Evolutionary conservation across 352 stramenopile species (phyloP).

Genomic region (Blastocystis sp.): DNA sequence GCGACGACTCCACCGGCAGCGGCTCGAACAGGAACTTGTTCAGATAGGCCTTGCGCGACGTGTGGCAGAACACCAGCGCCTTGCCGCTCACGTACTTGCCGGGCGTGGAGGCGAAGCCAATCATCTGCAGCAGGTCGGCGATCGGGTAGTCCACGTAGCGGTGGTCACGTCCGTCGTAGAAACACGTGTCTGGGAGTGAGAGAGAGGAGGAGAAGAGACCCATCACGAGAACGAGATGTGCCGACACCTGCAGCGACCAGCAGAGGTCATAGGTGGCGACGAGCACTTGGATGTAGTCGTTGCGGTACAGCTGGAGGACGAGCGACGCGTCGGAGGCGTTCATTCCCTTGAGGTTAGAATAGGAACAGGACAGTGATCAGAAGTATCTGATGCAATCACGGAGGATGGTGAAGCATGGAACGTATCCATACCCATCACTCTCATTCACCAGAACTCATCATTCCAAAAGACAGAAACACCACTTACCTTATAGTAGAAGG

Average conservation of each 20-base stretch:
- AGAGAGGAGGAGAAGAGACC: slow-evolving; percentile 60
- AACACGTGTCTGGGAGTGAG: slow-evolving; percentile 68
- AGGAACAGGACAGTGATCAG: background rate
- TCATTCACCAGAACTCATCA: background rate
- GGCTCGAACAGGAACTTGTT: slow-evolving; percentile 97
- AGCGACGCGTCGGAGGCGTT: slow-evolving; percentile 73
- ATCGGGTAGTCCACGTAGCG: slow-evolving; percentile 92
- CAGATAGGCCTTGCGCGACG: slow-evolving; percentile 91
- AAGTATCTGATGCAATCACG: slow-evolving; percentile 40
- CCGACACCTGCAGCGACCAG: slow-evolving; percentile 73
- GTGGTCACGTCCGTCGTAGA: slow-evolving; percentile 86
- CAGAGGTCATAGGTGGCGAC: slow-evolving; percentile 83
- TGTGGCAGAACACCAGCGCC: slow-evolving; percentile 87
- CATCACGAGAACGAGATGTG: slow-evolving; percentile 91
- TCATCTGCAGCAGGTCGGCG: slow-evolving; percentile 93
- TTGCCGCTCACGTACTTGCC: slow-evolving; percentile 67
- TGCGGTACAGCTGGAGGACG: slow-evolving; percentile 76
- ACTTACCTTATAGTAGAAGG: slow-evolving; percentile 74
- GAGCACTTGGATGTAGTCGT: slow-evolving; percentile 77
- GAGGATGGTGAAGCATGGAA: no score
- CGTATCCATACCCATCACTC: no score
- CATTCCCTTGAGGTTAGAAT: slow-evolving; percentile 68
- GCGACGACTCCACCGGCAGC: slow-evolving; percentile 92
- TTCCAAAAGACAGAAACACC: background rate
- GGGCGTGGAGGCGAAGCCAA: slow-evolving; percentile 68